Evolutionary conservation across 192 early-diverging fungal species (phyloP).

Genomic region (Anaeromyces robustus): DNA sequence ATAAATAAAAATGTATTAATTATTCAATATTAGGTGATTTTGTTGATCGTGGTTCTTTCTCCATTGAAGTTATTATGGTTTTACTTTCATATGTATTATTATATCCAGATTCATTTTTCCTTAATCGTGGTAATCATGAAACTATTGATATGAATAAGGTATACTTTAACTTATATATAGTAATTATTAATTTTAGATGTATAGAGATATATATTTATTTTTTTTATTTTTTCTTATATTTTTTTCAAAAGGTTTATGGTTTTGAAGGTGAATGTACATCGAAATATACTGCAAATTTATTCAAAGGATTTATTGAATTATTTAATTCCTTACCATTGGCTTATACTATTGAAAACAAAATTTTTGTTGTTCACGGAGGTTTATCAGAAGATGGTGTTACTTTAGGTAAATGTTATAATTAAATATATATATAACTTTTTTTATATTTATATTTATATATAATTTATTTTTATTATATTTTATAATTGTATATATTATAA

Average conservation of each 20-base stretch:
- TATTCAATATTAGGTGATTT: conserved; percentile 94
- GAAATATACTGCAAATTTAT: conserved; percentile 85
- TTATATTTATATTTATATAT: not conserved
- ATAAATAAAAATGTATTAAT: not conserved
- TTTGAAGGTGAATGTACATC: conserved; percentile 95
- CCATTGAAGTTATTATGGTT: conserved; percentile 85
- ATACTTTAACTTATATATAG: not conserved
- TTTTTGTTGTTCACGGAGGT: conserved; percentile 94
- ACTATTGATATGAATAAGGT: conserved; percentile 93
- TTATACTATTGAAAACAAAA: conserved; percentile 78
- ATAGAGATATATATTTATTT: no score
- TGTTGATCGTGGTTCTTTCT: conserved; percentile 97
- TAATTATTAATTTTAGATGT: not conserved
- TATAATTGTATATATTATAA: not conserved
- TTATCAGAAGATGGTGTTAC: conserved; percentile 68
- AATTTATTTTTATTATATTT: no score
- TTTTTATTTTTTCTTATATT: no score
- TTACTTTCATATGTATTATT: conserved; percentile 81
- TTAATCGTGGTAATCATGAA: conserved; percentile 96
- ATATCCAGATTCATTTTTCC: conserved; percentile 67
- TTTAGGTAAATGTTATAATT: conserved; percentile 29
- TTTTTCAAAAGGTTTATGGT: conserved; percentile 53
- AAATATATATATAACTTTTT: not conserved
- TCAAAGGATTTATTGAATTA: conserved; percentile 85
- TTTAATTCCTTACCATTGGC: conserved; percentile 89